Evolutionary conservation across 73 alveolate species (phyloP), one percentile per base, ranked within the genome.

Genomic region (Tetrahymena malaccensis): DNA sequence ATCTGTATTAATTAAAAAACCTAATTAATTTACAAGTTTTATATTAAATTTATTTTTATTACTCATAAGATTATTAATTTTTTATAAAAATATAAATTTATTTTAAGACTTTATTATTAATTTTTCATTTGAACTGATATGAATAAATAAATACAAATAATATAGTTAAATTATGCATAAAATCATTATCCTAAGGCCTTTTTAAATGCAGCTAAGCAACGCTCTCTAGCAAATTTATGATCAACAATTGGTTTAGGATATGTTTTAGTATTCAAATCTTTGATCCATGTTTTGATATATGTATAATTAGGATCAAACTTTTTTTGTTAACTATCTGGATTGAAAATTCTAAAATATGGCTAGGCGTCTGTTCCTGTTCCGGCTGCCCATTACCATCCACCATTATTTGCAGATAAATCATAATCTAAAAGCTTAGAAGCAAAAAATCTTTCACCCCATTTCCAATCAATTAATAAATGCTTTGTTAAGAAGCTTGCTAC

Each of bases 361-460:
- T 55, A 35, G 1, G 95, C 95, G 43, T 93, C 95, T 93, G 95
- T 70, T 0, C 95, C 95, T 38, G 89, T 38, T 43, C 95, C 95
- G 2, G 95, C 95, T 15, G 84, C 95, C 95, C 95, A 93, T 93
- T 93, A n/a, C 95, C 95, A 93, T 21, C 95, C 95, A 44, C 93
- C 95, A 34, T 55, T 44, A 70, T 93, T 93, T 34, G 50, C 84
- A 15, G 89, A 70, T 93, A 93, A 38, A n/a, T 93, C 95, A 38
- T 55, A 55, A 93, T 93, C 95, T 44, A 93, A 55, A 35, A 93
- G 93, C 9, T 55, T 93, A 22, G 58, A 34, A 3, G 50, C 50
- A 43, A 93, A 93, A 55, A 37, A 93, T 31, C 84, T 70, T 93
- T 93, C 95, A n/a, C 95, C 95, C 85, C 83, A 34, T 93, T 70